Evolutionary conservation across 768 basidiomycete genomes (phyloP), one percentile per base, ranked within the genome.

Genomic region (Flagelloscypha sp.): DNA sequence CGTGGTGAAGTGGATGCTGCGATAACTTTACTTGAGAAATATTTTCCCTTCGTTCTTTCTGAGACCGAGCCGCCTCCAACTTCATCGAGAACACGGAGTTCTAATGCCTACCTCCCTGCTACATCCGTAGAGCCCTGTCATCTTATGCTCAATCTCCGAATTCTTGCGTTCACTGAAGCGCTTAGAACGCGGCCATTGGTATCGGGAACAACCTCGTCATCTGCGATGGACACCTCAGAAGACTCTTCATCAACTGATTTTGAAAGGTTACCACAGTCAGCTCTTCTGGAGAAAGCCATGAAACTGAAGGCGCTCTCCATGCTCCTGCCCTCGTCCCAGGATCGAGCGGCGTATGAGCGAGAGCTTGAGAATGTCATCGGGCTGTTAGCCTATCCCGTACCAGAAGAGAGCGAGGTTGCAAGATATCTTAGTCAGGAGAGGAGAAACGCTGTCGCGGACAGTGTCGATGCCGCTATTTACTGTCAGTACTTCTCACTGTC

Each of bases 111-210:
- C 43, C 54, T 72, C 15, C 61, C 73, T 17, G 59, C 75, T 3
- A 80, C 74, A 2, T 81, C 88, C 5, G 66, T 79, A 18, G 68
- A 81, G 30, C 82, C 89, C n/a, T 55, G 64, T 2, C 86, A 90
- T 47, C 67, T 94, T 35, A 63, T 66, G 12, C 70, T 97, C 42
- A 92, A 95, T 52, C 76, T 97, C 24, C 82, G 81, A 33, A 85
- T 95, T 31, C 79, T 84, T 27, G 74, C 76, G 2, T 97, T 95
- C 61, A 79, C 86, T 49, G 93, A 97, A 56, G 72, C 79, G 15
- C 78, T 87, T 44, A 76, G 89, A 19, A 82, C 83, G 2, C 53
- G 72, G 9, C 83, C 85, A 3, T 65, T 87, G 12, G 58, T 59
- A 3, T 36, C 35, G 17, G 38, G 42, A 33, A 29, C 40, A 35